Conservation (phyloP, 331 rosid genomes). For the Acacia pycnantha region DNA sequence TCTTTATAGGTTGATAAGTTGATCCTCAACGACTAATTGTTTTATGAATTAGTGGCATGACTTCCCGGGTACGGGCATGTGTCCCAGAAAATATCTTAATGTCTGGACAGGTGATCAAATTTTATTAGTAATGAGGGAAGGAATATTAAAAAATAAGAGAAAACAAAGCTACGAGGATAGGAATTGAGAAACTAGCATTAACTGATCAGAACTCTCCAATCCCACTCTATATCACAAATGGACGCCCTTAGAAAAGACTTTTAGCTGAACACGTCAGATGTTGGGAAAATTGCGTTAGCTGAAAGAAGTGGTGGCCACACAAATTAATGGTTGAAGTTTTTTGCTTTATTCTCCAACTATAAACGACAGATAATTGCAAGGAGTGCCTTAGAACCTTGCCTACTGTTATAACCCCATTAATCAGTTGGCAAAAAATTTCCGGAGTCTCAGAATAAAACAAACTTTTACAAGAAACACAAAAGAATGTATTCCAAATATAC, state of each 20-base stretch:
- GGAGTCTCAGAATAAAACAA: no score
- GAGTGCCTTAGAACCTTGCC: neutral
- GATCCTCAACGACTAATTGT: neutral
- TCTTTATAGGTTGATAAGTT: neutral
- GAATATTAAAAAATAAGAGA: neutral
- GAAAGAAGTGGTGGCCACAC: neutral
- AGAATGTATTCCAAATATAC: neutral
- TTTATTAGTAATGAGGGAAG: neutral
- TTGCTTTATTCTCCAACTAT: neutral
- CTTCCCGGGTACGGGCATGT: slow-evolving; percentile 11
- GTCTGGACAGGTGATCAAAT: neutral
- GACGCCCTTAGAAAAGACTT: neutral
- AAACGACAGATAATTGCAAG: neutral
- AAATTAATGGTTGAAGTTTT: neutral
- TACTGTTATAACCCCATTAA: neutral
- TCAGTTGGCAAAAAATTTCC: neutral
- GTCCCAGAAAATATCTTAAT: neutral
- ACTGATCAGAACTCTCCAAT: neutral
- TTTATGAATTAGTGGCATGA: neutral
- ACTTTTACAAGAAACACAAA: neutral
- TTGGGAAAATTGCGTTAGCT: neutral
- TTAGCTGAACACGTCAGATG: neutral
- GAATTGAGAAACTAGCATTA: neutral
- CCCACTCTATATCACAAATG: neutral
- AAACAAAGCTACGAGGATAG: slow-evolving; percentile 11